Evolutionary conservation across 73 alveolate species (phyloP).

Genomic region (Blepharisma stoltei): DNA sequence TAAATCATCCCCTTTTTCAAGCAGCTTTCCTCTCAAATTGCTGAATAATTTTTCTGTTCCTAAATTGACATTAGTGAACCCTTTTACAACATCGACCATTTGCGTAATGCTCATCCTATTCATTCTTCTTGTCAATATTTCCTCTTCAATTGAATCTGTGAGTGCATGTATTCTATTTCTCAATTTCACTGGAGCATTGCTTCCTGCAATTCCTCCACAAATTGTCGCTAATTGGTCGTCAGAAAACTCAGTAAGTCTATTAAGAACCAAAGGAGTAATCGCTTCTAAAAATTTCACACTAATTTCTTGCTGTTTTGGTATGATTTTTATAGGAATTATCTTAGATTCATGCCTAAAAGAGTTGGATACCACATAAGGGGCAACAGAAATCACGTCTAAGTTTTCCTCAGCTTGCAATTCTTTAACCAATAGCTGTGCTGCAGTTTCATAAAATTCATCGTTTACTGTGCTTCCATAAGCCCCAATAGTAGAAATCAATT

Average conservation of each 20-base stretch:
- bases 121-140: conserved; percentile 19
- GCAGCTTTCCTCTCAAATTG: neutral
- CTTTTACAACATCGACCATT: neutral
- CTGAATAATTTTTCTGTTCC: neutral
- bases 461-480: neutral
- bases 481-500: neutral
- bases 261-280: neutral
- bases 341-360: neutral
- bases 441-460: neutral
- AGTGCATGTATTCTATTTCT: neutral
- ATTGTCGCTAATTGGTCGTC: conserved; percentile 25
- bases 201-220: conserved; percentile 5
- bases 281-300: neutral
- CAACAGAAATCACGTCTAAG: neutral
- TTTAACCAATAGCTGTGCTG: neutral
- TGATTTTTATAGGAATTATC: neutral
- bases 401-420: neutral
- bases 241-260: neutral
- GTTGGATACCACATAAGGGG: neutral
- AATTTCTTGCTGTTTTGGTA: neutral
- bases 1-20: neutral
- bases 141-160: conserved; percentile 2
- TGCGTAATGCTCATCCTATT: neutral
- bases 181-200: too few species aligned
- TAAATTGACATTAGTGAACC: neutral